Evolutionary conservation across 441 rosid species (phyloP).

Genomic region (Sinapis alba): DNA sequence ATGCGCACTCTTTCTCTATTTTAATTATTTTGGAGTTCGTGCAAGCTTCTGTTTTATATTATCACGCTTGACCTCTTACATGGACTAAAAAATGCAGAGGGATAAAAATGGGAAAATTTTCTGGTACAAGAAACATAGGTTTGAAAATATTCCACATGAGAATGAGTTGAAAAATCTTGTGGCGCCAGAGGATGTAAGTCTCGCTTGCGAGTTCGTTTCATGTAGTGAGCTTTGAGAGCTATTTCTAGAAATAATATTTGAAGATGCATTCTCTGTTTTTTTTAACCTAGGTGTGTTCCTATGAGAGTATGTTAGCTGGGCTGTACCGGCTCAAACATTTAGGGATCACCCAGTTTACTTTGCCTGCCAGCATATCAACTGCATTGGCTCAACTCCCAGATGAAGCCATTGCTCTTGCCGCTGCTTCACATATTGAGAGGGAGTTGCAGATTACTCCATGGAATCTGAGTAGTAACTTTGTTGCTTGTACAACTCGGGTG

Average conservation of each 20-base stretch:
- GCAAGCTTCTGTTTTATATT: conserved; percentile 9
- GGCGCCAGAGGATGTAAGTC: conserved; percentile 85
- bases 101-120: conserved; percentile 64
- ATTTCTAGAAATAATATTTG: conserved; percentile 10
- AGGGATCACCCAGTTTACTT: conserved; percentile 81
- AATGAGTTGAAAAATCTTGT: conserved; percentile 79
- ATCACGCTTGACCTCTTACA: conserved; percentile 24
- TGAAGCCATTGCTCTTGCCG: conserved; percentile 96
- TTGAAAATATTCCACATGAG: conserved; percentile 66
- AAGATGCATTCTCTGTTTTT: conserved; percentile 28
- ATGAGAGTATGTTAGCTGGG: conserved; percentile 99
- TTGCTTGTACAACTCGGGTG: conserved; percentile 95
- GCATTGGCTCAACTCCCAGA: conserved; percentile 96
- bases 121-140: conserved; percentile 75
- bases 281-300: conserved; percentile 81
- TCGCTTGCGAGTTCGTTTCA: conserved; percentile 19
- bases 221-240: conserved; percentile 8
- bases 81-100: conserved; percentile 57
- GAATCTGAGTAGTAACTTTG: conserved; percentile 95
- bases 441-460: conserved; percentile 97
- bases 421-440: conserved; percentile 97
- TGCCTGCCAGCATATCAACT: conserved; percentile 75
- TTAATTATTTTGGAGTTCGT: neutral
- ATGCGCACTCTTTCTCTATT: neutral
- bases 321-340: conserved; percentile 87